Conservation (phyloP, 228 moss, liverwort and hornwort species). For the Sphagnum fallax region DNA sequence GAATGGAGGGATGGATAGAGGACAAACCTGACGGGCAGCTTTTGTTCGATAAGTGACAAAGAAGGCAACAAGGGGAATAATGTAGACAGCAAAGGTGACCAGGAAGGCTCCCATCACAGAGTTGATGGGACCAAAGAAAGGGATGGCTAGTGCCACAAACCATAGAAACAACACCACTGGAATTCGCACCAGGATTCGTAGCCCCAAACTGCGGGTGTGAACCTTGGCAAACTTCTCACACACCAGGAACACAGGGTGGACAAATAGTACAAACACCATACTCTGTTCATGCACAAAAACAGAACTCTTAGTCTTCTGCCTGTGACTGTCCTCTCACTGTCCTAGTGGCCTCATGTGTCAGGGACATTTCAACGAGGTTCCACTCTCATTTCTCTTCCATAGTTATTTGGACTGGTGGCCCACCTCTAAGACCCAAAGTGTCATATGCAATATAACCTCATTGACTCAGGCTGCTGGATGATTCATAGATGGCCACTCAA, state of each 20-base stretch:
- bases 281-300: constrained; percentile 14
- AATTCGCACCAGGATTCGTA: constrained; percentile 26
- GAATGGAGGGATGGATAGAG: neutral
- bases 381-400: no score
- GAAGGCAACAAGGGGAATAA: constrained; percentile 52
- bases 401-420: no score
- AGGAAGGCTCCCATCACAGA: constrained; percentile 62
- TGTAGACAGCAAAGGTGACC: constrained; percentile 37
- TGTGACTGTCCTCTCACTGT: neutral
- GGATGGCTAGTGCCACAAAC: constrained; percentile 62
- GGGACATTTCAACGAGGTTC: no score
- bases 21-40: constrained; percentile 45
- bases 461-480: no score
- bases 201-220: constrained; percentile 24
- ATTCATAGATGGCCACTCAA: no score
- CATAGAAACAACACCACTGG: constrained; percentile 50
- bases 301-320: neutral
- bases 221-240: constrained; percentile 50
- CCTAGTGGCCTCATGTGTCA: no score
- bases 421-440: no score
- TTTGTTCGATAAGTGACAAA: constrained; percentile 42
- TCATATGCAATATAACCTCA: no score
- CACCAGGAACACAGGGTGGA: constrained; percentile 50
- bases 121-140: constrained; percentile 76
- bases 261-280: constrained; percentile 42